Conservation (phyloP, 257 asterid genomes). For the Fraxinus cuspidata region DNA sequence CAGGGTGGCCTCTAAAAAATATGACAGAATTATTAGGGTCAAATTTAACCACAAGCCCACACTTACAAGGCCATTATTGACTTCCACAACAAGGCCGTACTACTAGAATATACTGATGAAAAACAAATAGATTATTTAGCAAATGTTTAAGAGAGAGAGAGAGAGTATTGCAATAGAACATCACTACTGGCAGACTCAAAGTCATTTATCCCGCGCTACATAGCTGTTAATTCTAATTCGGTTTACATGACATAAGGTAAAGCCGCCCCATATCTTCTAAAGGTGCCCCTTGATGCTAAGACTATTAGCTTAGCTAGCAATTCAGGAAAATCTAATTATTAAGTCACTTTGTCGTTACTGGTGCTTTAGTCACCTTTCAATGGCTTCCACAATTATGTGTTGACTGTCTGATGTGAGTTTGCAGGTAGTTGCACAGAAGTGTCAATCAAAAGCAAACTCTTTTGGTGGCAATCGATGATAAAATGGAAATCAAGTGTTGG, state of each 20-base stretch:
- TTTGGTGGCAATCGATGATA: neutral
- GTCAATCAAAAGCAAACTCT: neutral
- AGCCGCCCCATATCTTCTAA: neutral
- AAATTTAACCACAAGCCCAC: constrained; percentile 11
- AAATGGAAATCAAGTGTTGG: neutral
- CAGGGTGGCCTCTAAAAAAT: constrained; percentile 61
- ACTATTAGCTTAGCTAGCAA: neutral
- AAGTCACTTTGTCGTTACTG: neutral
- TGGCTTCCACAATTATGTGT: neutral
- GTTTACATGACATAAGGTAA: neutral
- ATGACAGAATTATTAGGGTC: constrained; percentile 26
- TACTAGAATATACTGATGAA: neutral
- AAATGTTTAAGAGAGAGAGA: neutral
- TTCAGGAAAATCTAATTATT: neutral
- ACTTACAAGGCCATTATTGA: neutral
- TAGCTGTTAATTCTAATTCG: neutral
- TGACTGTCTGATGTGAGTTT: neutral
- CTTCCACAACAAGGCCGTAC: neutral
- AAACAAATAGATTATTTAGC: neutral
- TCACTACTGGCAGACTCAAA: neutral
- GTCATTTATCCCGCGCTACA: neutral
- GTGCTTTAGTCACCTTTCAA: neutral
- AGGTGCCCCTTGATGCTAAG: neutral
- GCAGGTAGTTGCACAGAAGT: neutral
- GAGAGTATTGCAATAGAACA: neutral